phyloP scores from a whole-genome alignment of 164 flowering plant genomes.

The Vitis riparia region DNA sequence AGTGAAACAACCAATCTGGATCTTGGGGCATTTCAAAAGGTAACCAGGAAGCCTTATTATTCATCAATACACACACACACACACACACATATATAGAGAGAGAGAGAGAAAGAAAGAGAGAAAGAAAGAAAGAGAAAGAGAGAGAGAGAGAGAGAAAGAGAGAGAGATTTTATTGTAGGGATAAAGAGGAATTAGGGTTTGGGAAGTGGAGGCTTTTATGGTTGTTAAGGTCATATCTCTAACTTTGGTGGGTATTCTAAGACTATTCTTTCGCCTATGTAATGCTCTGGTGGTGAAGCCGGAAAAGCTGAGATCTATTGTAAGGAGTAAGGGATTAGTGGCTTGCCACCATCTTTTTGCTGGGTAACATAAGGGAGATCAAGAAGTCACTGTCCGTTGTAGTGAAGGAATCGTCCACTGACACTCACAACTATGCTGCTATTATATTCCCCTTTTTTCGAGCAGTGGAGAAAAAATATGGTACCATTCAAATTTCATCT shows the following conservation, averaged over 20 bases:
- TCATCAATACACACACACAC: too few relatives aligned
- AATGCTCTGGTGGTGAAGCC: constrained; percentile 2
- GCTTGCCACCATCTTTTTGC: not conserved
- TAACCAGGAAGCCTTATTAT: too few relatives aligned
- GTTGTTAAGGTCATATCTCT: not conserved
- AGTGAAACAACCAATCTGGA: too few relatives aligned
- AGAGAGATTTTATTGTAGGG: too few relatives aligned
- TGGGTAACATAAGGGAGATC: constrained; percentile 10
- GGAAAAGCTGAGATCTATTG: constrained; percentile 1
- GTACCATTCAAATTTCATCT: not conserved
- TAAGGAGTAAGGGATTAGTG: constrained; percentile 7
- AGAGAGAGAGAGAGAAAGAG: too few relatives aligned
- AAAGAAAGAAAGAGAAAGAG: too few relatives aligned
- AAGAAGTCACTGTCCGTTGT: not conserved
- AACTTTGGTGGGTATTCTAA: not conserved
- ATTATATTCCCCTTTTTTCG: constrained; percentile 19
- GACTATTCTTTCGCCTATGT: not conserved
- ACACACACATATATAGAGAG: too few relatives aligned
- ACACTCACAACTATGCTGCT: not conserved
- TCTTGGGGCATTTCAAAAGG: too few relatives aligned
- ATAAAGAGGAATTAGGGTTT: too few relatives aligned
- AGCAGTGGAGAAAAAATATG: constrained; percentile 23
- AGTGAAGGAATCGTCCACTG: not conserved
- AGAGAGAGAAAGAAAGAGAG: too few relatives aligned
- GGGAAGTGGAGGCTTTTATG: too few relatives aligned